phyloP scores from a whole-genome alignment of 352 stramenopile genomes.

The Phytophthora melonis region DNA sequence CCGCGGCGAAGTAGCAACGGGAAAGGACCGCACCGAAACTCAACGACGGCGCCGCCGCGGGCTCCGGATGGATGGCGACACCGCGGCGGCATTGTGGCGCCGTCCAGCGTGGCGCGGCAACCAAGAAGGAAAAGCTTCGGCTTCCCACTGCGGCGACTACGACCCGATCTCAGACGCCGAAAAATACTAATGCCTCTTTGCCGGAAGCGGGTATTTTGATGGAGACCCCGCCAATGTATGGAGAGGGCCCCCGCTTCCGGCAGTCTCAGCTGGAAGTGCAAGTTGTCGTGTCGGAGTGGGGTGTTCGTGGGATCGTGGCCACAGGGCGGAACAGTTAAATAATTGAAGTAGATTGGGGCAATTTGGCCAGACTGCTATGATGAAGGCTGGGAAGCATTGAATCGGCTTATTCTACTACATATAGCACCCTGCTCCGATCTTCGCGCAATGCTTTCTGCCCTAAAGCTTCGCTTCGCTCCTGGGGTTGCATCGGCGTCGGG shows the following conservation, averaged over 20 bases:
- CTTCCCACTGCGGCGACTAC: conserved; percentile 19
- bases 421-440: too few species aligned
- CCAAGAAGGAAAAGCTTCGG: conserved; percentile 2
- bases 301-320: conserved; percentile 18
- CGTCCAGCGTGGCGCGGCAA: neutral
- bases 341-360: too few species aligned
- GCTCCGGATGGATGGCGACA: conserved; percentile 15
- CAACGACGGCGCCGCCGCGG: conserved; percentile 7
- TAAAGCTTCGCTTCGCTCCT: too few species aligned
- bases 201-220: conserved; percentile 35
- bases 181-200: conserved; percentile 13
- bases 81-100: neutral
- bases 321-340: neutral
- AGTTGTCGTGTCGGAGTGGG: conserved; percentile 27
- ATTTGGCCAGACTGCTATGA: too few species aligned
- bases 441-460: too few species aligned
- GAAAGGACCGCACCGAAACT: conserved; percentile 39
- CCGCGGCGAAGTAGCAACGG: conserved; percentile 21
- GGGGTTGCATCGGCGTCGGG: too few species aligned
- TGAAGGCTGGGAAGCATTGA: too few species aligned
- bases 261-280: conserved; percentile 15
- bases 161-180: conserved; percentile 19
- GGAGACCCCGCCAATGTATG: conserved; percentile 11
- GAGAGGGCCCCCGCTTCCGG: conserved; percentile 5
- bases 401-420: too few species aligned